These are phyloP conservation scores for Middelhovenomyces tepae DNA, from an alignment of 805 yeast species.

Conservation along the genomic window DNA sequence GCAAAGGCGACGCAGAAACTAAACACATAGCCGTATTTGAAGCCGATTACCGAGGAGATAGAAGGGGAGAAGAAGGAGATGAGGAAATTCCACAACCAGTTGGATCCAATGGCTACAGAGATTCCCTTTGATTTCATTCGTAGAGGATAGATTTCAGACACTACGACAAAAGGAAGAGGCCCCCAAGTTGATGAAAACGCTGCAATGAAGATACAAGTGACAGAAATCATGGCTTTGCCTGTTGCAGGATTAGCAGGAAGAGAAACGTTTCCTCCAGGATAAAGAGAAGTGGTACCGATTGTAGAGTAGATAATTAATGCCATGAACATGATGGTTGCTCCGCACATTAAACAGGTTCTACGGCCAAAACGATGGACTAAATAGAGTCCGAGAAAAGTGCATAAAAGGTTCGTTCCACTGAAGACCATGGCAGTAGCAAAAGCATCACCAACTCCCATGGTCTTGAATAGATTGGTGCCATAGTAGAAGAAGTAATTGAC, in stretches of 20 bases:
- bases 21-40: slow-evolving; percentile 56
- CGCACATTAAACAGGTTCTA: slow-evolving; percentile 37
- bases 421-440: slow-evolving; percentile 47
- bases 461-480: slow-evolving; percentile 47
- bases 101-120: slow-evolving; percentile 46
- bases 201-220: slow-evolving; percentile 44
- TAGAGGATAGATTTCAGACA: slow-evolving; percentile 54
- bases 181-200: slow-evolving; percentile 53
- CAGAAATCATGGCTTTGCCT: slow-evolving; percentile 46
- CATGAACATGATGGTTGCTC: slow-evolving; percentile 41
- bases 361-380: slow-evolving; percentile 46
- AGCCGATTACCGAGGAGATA: slow-evolving; percentile 52
- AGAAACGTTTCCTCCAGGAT: slow-evolving; percentile 27
- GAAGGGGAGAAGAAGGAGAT: slow-evolving; percentile 64
- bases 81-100: slow-evolving; percentile 38
- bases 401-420: slow-evolving; percentile 44
- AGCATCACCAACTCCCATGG: slow-evolving; percentile 38
- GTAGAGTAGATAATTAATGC: slow-evolving; percentile 45
- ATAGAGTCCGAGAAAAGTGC: slow-evolving; percentile 41
- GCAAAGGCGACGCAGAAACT: slow-evolving; percentile 52
- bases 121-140: slow-evolving; percentile 55
- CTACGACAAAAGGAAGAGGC: slow-evolving; percentile 60
- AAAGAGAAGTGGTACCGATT: slow-evolving; percentile 35
- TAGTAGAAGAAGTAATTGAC: slow-evolving; percentile 61
- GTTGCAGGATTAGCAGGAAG: slow-evolving; percentile 28